These are phyloP conservation scores for Alternaria infectoria DNA, from an alignment of 2,329 filamentous ascomycete genomes.

Conservation along the genomic window DNA sequence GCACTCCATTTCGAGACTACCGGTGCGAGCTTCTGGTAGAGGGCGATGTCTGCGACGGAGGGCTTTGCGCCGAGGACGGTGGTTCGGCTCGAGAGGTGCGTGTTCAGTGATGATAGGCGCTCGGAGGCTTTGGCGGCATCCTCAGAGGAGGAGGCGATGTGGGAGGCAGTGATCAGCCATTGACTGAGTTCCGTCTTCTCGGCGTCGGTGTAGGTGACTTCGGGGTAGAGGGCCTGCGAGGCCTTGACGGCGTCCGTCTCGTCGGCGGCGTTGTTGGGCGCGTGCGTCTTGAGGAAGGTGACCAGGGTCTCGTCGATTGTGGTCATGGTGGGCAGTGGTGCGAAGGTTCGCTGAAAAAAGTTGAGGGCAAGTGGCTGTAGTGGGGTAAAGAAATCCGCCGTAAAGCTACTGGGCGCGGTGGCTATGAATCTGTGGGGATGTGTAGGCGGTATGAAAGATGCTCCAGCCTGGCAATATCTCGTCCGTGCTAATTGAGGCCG, in stretches of 20 bases:
- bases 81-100: constrained; percentile 84
- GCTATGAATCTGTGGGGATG: constrained; percentile 13
- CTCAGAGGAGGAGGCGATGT: constrained; percentile 66
- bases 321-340: constrained; percentile 40
- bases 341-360: constrained; percentile 37
- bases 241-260: constrained; percentile 51
- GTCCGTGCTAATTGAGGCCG: constrained; percentile 22
- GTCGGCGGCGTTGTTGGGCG: constrained; percentile 45
- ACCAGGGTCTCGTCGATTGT: constrained; percentile 44
- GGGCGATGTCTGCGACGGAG: constrained; percentile 81
- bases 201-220: constrained; percentile 73
- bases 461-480: constrained; percentile 11
- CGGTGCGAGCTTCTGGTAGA: constrained; percentile 80
- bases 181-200: constrained; percentile 89
- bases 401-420: constrained; percentile 20
- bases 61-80: constrained; percentile 90
- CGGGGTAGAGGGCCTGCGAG: constrained; percentile 69
- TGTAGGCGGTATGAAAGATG: constrained; percentile 3
- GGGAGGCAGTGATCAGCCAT: constrained; percentile 81
- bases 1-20: constrained; percentile 78
- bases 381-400: constrained; percentile 41
- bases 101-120: constrained; percentile 81
- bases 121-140: constrained; percentile 64
- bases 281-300: constrained; percentile 46
- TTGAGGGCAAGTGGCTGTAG: constrained; percentile 34